Conservation (phyloP, 371 early-diverging fungal genomes). For the Lichtheimia corymbifera region DNA sequence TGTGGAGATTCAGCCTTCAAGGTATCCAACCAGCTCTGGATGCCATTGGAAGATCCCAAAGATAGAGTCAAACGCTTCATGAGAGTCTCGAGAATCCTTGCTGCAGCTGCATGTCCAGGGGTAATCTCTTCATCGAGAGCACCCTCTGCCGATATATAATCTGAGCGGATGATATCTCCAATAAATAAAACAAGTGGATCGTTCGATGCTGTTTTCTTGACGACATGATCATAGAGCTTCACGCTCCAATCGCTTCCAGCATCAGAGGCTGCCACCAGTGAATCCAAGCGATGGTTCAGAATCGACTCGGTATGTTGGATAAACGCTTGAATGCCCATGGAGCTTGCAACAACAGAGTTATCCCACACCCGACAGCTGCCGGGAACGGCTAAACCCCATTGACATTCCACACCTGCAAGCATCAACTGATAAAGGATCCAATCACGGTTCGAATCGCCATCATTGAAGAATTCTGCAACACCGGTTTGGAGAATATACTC, state of each 20-base stretch:
- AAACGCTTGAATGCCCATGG: constrained; percentile 26
- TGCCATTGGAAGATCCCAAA: constrained; percentile 4
- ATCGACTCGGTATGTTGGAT: constrained; percentile 15
- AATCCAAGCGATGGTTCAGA: constrained; percentile 19
- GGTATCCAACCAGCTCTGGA: constrained; percentile 29
- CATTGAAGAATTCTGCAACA: constrained; percentile 22
- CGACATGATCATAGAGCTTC: not conserved
- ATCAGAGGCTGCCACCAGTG: not conserved
- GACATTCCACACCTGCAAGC: constrained; percentile 35
- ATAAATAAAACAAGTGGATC: not conserved
- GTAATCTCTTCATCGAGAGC: constrained; percentile 2
- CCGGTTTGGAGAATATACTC: constrained; percentile 38
- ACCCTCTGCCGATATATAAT: not conserved
- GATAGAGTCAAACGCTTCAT: not conserved
- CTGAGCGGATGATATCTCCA: not conserved
- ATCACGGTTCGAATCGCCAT: constrained; percentile 6
- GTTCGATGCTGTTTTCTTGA: not conserved
- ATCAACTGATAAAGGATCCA: constrained; percentile 47
- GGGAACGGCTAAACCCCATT: constrained; percentile 28
- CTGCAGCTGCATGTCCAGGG: constrained; percentile 3
- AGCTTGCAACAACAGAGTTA: constrained; percentile 15
- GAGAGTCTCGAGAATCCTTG: not conserved
- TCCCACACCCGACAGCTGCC: constrained; percentile 28
- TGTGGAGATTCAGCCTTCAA: constrained; percentile 27
- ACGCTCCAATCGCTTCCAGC: not conserved